Evolutionary conservation across 768 basidiomycete species (phyloP).

Genomic region (Hydnum rufescens): DNA sequence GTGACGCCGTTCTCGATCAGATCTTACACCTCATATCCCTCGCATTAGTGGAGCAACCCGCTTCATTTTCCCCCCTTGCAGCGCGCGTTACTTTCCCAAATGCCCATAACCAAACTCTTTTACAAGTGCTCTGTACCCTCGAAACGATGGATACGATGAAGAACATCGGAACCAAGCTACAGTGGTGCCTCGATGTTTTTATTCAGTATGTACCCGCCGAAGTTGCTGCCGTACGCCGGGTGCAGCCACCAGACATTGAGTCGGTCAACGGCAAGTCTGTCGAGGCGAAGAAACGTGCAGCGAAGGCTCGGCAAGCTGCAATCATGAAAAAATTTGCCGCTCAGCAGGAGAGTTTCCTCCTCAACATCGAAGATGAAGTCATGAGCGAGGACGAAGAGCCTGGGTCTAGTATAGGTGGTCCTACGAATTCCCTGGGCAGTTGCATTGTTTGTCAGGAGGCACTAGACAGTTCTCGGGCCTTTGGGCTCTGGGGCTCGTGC

Average conservation of each 20-base stretch:
- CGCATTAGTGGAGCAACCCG: slow-evolving; percentile 50
- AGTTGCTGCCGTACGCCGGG: slow-evolving; percentile 30
- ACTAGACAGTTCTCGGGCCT: slow-evolving; percentile 46
- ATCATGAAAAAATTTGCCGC: slow-evolving; percentile 94
- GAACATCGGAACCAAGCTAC: slow-evolving; percentile 44
- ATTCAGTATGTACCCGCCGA: slow-evolving; percentile 35
- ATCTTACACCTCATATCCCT: slow-evolving; percentile 73
- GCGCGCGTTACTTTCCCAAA: slow-evolving; percentile 36
- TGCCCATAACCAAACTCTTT: slow-evolving; percentile 29
- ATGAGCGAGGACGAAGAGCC: slow-evolving; percentile 43
- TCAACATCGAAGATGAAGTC: slow-evolving; percentile 50
- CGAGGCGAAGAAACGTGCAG: slow-evolving; percentile 62
- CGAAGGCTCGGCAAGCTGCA: slow-evolving; percentile 76
- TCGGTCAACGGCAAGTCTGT: slow-evolving; percentile 24
- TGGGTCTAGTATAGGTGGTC: slow-evolving; percentile 26
- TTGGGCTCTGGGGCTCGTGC: slow-evolving; percentile 78
- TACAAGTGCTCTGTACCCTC: slow-evolving; percentile 54
- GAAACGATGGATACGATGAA: slow-evolving; percentile 58
- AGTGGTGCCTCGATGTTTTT: slow-evolving; percentile 55
- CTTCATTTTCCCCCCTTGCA: slow-evolving; percentile 39
- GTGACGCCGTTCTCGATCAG: slow-evolving; percentile 82
- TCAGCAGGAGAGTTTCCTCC: slow-evolving; percentile 72
- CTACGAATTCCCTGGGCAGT: slow-evolving; percentile 45
- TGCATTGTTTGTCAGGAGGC: slow-evolving; percentile 99
- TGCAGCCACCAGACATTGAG: slow-evolving; percentile 20